These are phyloP conservation scores for Aphanocladium album DNA, from an alignment of 2,329 filamentous ascomycete species.

Conservation along the genomic window DNA sequence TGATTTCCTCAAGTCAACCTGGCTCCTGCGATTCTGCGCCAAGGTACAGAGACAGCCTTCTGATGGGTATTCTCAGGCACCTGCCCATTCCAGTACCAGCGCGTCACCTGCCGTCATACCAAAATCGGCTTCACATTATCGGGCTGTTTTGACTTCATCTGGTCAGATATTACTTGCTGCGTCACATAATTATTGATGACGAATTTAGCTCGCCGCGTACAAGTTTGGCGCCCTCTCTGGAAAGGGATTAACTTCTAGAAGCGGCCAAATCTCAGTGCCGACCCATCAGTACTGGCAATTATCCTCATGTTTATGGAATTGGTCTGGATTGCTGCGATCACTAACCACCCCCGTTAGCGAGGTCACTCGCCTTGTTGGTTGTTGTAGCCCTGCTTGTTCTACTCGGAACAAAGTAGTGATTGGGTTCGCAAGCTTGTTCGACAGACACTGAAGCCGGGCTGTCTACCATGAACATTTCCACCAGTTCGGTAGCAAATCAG, in stretches of 20 bases:
- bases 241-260: background rate
- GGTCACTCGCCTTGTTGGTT: too few species aligned
- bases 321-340: too few species aligned
- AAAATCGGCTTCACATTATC: background rate
- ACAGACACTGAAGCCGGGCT: too few species aligned
- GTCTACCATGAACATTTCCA: too few species aligned
- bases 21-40: background rate
- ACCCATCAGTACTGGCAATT: too few species aligned
- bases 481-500: too few species aligned
- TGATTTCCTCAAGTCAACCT: background rate
- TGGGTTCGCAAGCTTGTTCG: too few species aligned
- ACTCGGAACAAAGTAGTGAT: too few species aligned
- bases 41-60: background rate
- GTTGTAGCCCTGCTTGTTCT: too few species aligned
- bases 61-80: background rate
- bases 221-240: background rate
- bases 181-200: background rate
- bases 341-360: too few species aligned
- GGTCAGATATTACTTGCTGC: background rate
- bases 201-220: background rate
- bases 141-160: background rate
- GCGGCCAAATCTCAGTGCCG: too few species aligned
- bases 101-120: background rate
- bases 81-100: background rate
- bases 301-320: too few species aligned